These are phyloP conservation scores for Grosmannia penicillata DNA, from an alignment of 2,329 filamentous ascomycete species.

Conservation along the genomic window DNA sequence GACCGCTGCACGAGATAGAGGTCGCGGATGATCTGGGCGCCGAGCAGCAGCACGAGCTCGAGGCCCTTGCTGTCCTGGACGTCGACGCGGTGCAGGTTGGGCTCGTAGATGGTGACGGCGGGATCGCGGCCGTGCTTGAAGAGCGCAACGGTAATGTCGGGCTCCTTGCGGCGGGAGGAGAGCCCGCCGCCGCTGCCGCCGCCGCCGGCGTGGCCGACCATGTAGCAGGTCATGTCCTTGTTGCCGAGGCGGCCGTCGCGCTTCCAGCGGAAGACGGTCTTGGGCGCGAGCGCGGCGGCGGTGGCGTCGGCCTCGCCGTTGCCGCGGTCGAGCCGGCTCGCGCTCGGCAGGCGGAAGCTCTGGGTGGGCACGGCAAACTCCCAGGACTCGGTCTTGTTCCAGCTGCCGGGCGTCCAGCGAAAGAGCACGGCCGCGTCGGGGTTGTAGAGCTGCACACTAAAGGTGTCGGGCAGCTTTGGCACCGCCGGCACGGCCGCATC, in stretches of 20 bases:
- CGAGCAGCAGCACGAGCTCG: slow-evolving; percentile 61
- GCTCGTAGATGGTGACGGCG: slow-evolving; percentile 73
- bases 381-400: slow-evolving; percentile 70
- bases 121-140: slow-evolving; percentile 56
- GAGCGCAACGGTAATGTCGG: slow-evolving; percentile 87
- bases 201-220: slow-evolving; percentile 62
- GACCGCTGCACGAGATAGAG: slow-evolving; percentile 48
- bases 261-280: slow-evolving; percentile 77
- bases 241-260: slow-evolving; percentile 64
- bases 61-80: slow-evolving; percentile 89
- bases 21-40: slow-evolving; percentile 50
- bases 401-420: slow-evolving; percentile 56
- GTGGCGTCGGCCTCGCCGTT: slow-evolving; percentile 16
- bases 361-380: slow-evolving; percentile 85
- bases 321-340: slow-evolving; percentile 59
- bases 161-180: slow-evolving; percentile 71
- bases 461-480: slow-evolving; percentile 61
- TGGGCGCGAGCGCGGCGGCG: slow-evolving; percentile 40
- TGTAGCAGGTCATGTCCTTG: slow-evolving; percentile 77
- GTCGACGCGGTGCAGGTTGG: slow-evolving; percentile 79
- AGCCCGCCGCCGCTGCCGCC: background rate
- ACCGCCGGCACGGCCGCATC: slow-evolving; percentile 41
- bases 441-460: slow-evolving; percentile 83
- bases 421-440: slow-evolving; percentile 72
- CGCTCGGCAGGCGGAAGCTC: slow-evolving; percentile 68